Base-by-base conservation (phyloP, 345 rosid genomes). In the Noccaea bulbosa region DNA sequence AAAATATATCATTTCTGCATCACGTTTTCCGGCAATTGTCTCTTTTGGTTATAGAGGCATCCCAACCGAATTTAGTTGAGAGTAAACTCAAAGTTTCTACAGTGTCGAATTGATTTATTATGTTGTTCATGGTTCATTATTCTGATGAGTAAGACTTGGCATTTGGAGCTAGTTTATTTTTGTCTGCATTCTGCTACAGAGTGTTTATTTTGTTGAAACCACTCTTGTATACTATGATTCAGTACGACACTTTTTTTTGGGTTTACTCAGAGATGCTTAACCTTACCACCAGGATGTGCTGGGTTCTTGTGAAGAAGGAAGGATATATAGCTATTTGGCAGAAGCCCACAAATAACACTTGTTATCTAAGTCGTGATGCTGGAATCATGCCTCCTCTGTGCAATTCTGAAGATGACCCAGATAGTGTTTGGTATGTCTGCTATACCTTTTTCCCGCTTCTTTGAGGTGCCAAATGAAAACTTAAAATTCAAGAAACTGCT, bases 261-360 rank as follows among this genome's bases (percentile, higher is more conserved):
- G 27, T 77, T 30, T 67, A 62, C 69, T 54, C 92, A 94, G 99
- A 85, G 84, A 94, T 94, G 99, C 78, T 94, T 56, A 81, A 88
- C 73, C 91, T 94, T 69, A 91, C 97, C 14, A 82, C 81, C 52
- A 88, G 85, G 41, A 92, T 94, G 52, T 94, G 99, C 84, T 94
- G 99, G 99, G 79, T 79, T 68, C 93, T 91, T 61, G 86, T 94
- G 17, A 94, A 92, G 85, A 94, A 83, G 84, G 99, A 86, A 78
- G 98, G 99, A 57, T 92, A 91, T 70, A 80, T 94, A 81, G 97
- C 99, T 65, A 78, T 94, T 65, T 91, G 99, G 99, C 82, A 80
- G 81, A 91, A 94, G 75, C 97, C 99, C 52, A 48, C 65, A 35
- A 83, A 89, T 76, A 89, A 94, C 79, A 83, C 78, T 70, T 91